phyloP scores from a whole-genome alignment of 352 stramenopile genomes.

The Globisporangium uncinulatum region DNA sequence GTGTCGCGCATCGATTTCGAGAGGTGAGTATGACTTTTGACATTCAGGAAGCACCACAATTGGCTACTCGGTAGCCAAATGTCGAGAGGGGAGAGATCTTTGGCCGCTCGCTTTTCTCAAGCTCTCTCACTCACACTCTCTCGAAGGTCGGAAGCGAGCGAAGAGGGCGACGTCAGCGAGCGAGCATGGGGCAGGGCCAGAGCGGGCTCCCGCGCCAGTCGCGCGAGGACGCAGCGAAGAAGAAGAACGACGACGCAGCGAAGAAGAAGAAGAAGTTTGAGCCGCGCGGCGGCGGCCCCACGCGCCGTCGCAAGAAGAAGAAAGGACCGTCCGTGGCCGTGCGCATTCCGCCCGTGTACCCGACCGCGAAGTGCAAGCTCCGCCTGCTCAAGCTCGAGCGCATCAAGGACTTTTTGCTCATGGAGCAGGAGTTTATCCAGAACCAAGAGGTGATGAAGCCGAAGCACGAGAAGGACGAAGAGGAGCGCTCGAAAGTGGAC shows the following conservation, averaged over 20 bases:
- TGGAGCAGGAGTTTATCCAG: constrained; percentile 99
- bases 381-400: constrained; percentile 99
- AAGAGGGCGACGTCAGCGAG: neutral
- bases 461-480: constrained; percentile 99
- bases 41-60: no score
- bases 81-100: no score
- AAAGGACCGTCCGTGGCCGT: constrained; percentile 87
- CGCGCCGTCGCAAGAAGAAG: constrained; percentile 89
- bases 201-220: constrained; percentile 77
- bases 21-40: no score
- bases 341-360: constrained; percentile 90
- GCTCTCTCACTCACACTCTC: neutral
- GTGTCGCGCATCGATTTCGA: no score
- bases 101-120: no score
- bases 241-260: constrained; percentile 86
- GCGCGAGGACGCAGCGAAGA: constrained; percentile 79
- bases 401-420: constrained; percentile 99
- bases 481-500: constrained; percentile 98
- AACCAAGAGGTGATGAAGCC: constrained; percentile 99
- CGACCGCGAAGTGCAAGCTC: constrained; percentile 99
- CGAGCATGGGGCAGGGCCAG: constrained; percentile 79
- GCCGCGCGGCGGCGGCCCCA: constrained; percentile 78
- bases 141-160: neutral
- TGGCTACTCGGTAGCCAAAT: no score
- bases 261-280: constrained; percentile 96